Evolutionary conservation across 2,329 filamentous ascomycete genomes (phyloP), one percentile per base, ranked within the genome.

Genomic region (Annulohypoxylon truncatum): DNA sequence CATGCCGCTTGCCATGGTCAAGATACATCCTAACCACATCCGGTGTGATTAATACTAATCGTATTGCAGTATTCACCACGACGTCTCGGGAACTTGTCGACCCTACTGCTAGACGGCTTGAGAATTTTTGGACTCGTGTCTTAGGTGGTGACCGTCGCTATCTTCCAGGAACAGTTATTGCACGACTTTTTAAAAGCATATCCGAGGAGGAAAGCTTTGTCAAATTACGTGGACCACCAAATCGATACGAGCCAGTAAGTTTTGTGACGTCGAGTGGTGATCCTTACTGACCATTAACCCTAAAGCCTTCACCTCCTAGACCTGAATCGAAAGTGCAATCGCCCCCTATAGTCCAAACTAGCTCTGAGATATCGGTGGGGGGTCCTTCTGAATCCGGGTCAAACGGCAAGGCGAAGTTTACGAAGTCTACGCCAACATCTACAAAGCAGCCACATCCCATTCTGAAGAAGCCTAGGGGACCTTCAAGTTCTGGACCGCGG

Each of bases 101-200:
- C 70, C 87, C 87, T n/a, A 89, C 86, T 2, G 86, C 87, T 26
- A 84, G 84, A 63, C 85, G 88, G 15, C 78, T 89, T 18, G 87
- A 90, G 73, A 87, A 89, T 71, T 89, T 89, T 70, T 90, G 87
- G 87, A 89, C 87, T 84, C 87, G 89, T 72, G 85, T 90, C 57
- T 87, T 86, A 82, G 87, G 87, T 31, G 89, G 88, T 70, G 79
- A 88, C 67, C 80, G 84, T 26, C 81, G 84, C 31, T 74, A 81
- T 56, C 79, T 89, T 50, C 84, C 85, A 48, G 87, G 85, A 38
- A 79, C 78, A 31, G 81, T 82, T 10, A 79, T 90, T 47, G 87
- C 88, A 61, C 82, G 77, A 65, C 77, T 89, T 4, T 90, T 86
- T 70, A 80, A 85, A 71, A 80, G 87, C 29, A 88, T 90, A 47